Evolutionary conservation across 345 rosid genomes (phyloP), one percentile per base, ranked within the genome.

Genomic region (Salix suchowensis): DNA sequence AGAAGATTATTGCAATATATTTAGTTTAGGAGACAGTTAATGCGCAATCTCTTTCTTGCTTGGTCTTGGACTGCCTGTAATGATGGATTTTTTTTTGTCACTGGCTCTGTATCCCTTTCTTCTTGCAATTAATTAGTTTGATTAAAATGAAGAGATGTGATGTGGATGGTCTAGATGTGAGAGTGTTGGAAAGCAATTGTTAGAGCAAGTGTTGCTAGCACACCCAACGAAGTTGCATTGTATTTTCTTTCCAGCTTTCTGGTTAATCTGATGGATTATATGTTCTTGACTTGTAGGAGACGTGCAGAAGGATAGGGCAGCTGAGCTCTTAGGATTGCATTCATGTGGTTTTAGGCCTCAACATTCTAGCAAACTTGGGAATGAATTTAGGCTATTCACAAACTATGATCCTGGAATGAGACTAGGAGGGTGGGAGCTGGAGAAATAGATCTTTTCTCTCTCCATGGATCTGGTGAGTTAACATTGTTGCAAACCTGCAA

Each of bases 281-380:
- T 12, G 72, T 55, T 66, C 68, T 1, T 58, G 50, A 39, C 65
- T 74, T 81, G 87, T 76, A 93, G 98, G 98, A 76, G 96, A 83
- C 74, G 96, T 91, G 84, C 98, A 93, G 81, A 95, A 71, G 83
- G 93, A 91, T 40, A 77, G 82, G n/a, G 98, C 94, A 19, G 93
- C 91, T 13, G 90, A 88, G 81, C 86, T 95, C 64, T 81, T 95
- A 84, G 88, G 91, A 65, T 84, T 95, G 83, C 88, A 60, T 23
- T 88, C 93, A 54, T 91, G 98, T 77, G 88, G 86, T 74, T 95
- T 92, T 77, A 83, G 84, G 83, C 98, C 98, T 40, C 88, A 75
- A 68, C 97, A 95, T 83, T 82, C 94, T 0, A 91, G 91, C 90
- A 93, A 95, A 79, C 97, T 95, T 2, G 97, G 97, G 69, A 95